phyloP scores from a whole-genome alignment of 805 yeast genomes.

The Saccharomycopsis vini region DNA sequence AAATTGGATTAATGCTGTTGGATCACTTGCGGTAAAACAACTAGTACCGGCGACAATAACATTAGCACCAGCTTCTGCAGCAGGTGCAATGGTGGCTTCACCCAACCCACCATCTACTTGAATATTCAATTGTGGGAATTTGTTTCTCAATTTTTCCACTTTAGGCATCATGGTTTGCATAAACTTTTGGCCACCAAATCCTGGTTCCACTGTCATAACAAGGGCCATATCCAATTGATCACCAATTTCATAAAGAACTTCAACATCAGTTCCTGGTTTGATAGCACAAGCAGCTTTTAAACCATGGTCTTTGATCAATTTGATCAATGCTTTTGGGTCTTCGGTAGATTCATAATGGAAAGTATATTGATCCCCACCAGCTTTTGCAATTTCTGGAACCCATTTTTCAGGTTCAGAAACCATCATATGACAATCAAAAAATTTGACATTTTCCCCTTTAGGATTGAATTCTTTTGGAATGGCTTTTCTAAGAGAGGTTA shows the following conservation, averaged over 20 bases:
- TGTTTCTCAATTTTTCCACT: constrained; percentile 64
- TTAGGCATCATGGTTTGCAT: constrained; percentile 96
- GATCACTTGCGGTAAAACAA: constrained; percentile 78
- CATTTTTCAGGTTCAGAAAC: constrained; percentile 85
- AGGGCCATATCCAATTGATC: constrained; percentile 86
- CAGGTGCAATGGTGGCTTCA: constrained; percentile 70
- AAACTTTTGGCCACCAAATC: constrained; percentile 96
- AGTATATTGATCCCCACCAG: constrained; percentile 93
- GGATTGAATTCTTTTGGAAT: constrained; percentile 49
- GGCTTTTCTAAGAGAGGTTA: constrained; percentile 62
- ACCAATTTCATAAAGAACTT: constrained; percentile 66
- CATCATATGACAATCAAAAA: constrained; percentile 98
- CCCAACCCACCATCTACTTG: constrained; percentile 98
- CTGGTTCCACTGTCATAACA: constrained; percentile 98
- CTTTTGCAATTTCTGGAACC: constrained; percentile 86
- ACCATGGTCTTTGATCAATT: constrained; percentile 68
- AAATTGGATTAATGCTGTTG: constrained; percentile 61
- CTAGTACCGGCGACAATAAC: constrained; percentile 97
- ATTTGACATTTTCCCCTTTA: constrained; percentile 23
- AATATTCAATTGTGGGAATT: constrained; percentile 72
- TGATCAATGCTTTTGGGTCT: constrained; percentile 65
- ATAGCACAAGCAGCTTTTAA: constrained; percentile 91
- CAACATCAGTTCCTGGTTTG: constrained; percentile 88
- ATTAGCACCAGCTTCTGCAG: constrained; percentile 97
- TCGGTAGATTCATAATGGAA: constrained; percentile 92